Evolutionary conservation across 148 eudicot genomes (phyloP).

Genomic region (Camellia lanceoleosa): DNA sequence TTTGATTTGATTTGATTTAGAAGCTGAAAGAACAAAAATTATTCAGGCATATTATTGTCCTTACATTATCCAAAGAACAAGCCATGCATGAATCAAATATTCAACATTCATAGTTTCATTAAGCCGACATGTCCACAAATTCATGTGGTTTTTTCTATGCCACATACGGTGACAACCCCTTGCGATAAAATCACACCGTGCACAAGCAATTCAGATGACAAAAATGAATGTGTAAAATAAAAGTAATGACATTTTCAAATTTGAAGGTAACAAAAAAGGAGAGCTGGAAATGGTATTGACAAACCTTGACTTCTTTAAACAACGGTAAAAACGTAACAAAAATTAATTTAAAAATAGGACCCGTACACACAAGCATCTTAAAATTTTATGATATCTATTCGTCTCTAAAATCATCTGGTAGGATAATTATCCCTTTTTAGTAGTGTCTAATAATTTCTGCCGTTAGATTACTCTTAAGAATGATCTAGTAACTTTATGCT

Average conservation of each 20-base stretch:
- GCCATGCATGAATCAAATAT: neutral
- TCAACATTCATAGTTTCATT: neutral
- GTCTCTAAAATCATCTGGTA: no score
- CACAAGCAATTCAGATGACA: neutral
- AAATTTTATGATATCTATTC: no score
- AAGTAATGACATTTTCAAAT: no score
- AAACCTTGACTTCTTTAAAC: no score
- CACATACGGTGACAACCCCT: neutral
- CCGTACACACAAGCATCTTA: no score
- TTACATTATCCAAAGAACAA: neutral
- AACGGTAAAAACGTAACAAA: no score
- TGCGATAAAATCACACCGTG: neutral
- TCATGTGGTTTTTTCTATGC: neutral
- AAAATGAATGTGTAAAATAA: no score
- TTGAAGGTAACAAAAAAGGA: no score
- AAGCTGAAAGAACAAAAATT: neutral
- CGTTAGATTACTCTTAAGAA: neutral
- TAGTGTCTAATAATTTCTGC: neutral
- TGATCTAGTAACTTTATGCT: neutral
- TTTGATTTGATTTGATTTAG: no score
- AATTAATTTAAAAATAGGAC: no score
- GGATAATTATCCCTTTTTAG: no score
- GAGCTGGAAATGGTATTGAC: no score
- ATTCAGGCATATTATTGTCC: neutral
- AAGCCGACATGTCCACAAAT: neutral